These are phyloP conservation scores for Metarhizium rileyi DNA, from an alignment of 2,329 filamentous ascomycete species.

Conservation along the genomic window DNA sequence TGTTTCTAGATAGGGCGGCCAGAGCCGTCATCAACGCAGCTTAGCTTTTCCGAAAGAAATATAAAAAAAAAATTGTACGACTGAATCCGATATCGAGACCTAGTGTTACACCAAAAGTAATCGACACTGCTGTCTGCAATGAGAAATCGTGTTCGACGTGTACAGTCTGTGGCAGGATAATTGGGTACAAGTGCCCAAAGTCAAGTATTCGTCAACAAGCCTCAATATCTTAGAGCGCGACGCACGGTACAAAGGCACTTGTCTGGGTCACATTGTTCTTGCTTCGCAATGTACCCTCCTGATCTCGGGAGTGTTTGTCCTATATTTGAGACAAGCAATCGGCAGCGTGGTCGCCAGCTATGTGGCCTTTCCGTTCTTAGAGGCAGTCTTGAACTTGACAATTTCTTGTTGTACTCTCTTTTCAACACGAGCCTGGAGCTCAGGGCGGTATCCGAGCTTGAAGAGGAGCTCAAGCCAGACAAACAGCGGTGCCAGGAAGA, in stretches of 20 bases:
- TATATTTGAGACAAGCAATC: background rate
- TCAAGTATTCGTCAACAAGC: background rate
- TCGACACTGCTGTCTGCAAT: background rate
- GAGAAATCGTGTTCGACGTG: background rate
- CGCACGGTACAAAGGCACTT: background rate
- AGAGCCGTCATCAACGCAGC: background rate
- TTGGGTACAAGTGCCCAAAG: background rate
- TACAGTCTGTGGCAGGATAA: background rate
- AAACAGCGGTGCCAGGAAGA: conserved; percentile 91
- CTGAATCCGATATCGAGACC: background rate
- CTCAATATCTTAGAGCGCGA: background rate
- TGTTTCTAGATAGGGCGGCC: background rate
- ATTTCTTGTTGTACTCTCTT: conserved; percentile 68
- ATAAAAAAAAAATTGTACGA: background rate
- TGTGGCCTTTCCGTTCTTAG: conserved; percentile 44
- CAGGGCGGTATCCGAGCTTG: conserved; percentile 77
- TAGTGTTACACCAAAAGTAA: background rate
- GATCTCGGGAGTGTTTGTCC: background rate
- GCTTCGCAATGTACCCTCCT: background rate
- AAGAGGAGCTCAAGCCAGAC: conserved; percentile 96
- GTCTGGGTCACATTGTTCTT: background rate
- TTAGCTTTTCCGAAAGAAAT: background rate
- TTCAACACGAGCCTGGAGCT: conserved; percentile 73
- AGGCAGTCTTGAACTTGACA: conserved; percentile 57
- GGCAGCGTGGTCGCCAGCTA: conserved; percentile 15